Conservation (phyloP, 345 rosid species). For the Bruguiera sexangula region DNA sequence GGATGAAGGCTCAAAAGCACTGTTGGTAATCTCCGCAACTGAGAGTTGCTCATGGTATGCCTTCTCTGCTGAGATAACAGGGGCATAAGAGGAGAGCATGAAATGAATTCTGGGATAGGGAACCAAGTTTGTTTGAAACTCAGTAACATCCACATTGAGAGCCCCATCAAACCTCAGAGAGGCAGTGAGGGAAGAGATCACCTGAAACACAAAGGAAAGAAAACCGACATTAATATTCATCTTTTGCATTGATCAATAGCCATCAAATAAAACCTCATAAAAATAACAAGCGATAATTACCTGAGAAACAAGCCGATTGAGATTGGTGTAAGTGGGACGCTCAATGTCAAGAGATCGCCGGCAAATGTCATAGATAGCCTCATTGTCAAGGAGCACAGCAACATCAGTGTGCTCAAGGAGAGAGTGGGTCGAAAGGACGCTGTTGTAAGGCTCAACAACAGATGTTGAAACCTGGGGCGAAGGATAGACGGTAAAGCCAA, state of each 20-base stretch:
- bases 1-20: slow-evolving; percentile 29
- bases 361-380: slow-evolving; percentile 29
- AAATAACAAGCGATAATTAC: background rate
- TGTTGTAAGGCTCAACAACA: slow-evolving; percentile 26
- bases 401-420: slow-evolving; percentile 27
- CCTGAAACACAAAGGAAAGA: slow-evolving; percentile 4
- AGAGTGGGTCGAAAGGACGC: slow-evolving; percentile 24
- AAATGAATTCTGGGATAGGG: slow-evolving; percentile 29
- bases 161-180: slow-evolving; percentile 31
- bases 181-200: slow-evolving; percentile 27
- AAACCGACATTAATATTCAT: background rate
- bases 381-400: slow-evolving; percentile 20
- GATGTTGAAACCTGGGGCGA: slow-evolving; percentile 27
- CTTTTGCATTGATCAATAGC: background rate
- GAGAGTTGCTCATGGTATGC: slow-evolving; percentile 28
- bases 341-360: slow-evolving; percentile 28
- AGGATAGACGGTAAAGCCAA: slow-evolving; percentile 25
- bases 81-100: slow-evolving; percentile 31
- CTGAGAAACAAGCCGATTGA: slow-evolving; percentile 27
- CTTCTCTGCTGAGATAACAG: slow-evolving; percentile 26
- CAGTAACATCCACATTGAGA: slow-evolving; percentile 28
- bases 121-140: slow-evolving; percentile 29
- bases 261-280: background rate
- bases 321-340: slow-evolving; percentile 27
- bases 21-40: slow-evolving; percentile 25